Conservation (phyloP, 2,329 filamentous ascomycete genomes). For the Cordyceps cicadae region DNA sequence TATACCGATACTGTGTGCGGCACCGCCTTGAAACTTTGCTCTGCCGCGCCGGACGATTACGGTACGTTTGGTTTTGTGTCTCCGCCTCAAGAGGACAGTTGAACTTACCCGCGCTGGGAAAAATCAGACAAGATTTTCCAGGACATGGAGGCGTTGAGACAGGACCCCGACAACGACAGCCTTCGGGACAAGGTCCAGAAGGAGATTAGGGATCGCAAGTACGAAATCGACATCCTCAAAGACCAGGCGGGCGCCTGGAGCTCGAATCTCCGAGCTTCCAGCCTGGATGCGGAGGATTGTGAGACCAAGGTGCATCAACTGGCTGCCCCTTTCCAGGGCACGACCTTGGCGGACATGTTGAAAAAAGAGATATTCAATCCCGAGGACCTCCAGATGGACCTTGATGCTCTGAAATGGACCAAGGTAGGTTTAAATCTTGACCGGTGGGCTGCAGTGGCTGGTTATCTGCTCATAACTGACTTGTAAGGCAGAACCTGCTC, state of each 20-base stretch:
- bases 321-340: neutral
- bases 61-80: neutral
- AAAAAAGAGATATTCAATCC: neutral
- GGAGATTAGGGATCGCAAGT: neutral
- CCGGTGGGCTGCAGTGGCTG: neutral
- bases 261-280: neutral
- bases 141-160: neutral
- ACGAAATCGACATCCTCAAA: neutral
- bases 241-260: neutral
- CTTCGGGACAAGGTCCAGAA: neutral
- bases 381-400: neutral
- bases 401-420: neutral
- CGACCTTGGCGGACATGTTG: neutral
- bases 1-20: neutral
- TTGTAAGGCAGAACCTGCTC: neutral
- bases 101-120: neutral
- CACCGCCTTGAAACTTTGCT: neutral
- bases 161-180: neutral
- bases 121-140: neutral
- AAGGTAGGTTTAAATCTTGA: neutral
- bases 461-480: neutral
- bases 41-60: neutral
- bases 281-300: neutral
- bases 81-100: neutral
- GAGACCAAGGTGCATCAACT: neutral